These are phyloP conservation scores for Chlamydomonas urium DNA, from an alignment of 139 green algal genomes.

Conservation along the genomic window DNA sequence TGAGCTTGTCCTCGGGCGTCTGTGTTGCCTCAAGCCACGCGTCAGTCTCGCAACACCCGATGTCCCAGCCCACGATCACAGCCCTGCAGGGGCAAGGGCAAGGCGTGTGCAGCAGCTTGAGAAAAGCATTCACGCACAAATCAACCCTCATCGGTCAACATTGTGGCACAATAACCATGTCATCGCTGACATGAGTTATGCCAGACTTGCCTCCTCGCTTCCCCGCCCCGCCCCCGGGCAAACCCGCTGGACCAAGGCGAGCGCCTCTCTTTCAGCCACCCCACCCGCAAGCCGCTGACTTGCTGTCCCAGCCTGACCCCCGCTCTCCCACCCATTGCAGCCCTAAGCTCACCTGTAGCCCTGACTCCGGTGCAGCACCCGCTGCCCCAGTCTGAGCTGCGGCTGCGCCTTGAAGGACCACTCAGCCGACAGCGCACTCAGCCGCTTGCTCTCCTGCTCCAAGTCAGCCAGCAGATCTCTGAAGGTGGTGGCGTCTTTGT, in stretches of 20 bases:
- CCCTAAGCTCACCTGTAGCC: conserved; percentile 32
- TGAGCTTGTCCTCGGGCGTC: no score
- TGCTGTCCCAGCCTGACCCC: not conserved
- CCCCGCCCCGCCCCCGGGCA: no score
- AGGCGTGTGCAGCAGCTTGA: conserved; percentile 16
- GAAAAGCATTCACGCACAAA: no score
- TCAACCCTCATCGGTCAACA: no score
- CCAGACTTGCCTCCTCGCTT: no score
- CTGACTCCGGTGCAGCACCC: conserved; percentile 55
- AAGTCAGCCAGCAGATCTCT: conserved; percentile 63
- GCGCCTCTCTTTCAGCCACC: no score
- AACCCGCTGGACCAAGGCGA: no score
- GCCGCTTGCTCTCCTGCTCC: conserved; percentile 43
- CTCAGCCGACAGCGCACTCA: conserved; percentile 24
- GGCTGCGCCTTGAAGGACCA: not conserved
- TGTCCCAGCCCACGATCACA: conserved; percentile 74
- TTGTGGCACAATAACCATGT: no score
- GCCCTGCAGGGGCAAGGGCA: conserved; percentile 38
- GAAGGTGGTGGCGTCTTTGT: conserved; percentile 60
- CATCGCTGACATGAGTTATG: no score
- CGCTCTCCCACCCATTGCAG: not conserved
- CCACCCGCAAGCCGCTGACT: not conserved
- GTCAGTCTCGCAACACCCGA: conserved; percentile 67
- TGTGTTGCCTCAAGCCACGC: conserved; percentile 67
- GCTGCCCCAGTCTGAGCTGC: conserved; percentile 60